Conservation (phyloP, 306 rosid genomes). For the Betula pendula region DNA sequence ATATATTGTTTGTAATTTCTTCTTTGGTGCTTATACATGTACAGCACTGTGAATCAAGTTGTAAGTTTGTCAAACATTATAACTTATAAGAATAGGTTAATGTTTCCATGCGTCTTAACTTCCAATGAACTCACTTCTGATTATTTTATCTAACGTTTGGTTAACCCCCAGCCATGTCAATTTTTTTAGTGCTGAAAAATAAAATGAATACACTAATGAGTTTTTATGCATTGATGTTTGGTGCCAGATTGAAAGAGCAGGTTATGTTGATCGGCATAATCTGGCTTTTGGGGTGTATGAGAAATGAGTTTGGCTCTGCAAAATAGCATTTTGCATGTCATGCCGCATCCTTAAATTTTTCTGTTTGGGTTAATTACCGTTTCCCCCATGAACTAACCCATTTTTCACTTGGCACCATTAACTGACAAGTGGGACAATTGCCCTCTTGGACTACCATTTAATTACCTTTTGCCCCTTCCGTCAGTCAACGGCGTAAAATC, state of each 20-base stretch:
- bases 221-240: not conserved
- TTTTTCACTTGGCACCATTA: too few relatives aligned
- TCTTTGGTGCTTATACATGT: conserved; percentile 28
- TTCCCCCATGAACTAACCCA: too few relatives aligned
- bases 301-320: not conserved
- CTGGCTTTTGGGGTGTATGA: not conserved
- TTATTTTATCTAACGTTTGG: not conserved
- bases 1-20: not conserved
- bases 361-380: too few relatives aligned
- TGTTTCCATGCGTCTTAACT: not conserved
- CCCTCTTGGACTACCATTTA: too few relatives aligned
- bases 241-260: not conserved
- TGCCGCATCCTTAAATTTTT: not conserved
- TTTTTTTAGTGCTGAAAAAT: not conserved
- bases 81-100: not conserved
- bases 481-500: too few relatives aligned
- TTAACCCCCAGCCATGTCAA: not conserved
- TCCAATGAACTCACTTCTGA: not conserved
- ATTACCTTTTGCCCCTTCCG: too few relatives aligned
- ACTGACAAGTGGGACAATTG: too few relatives aligned
- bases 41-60: conserved; percentile 19
- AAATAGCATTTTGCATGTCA: too few relatives aligned
- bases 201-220: not conserved
- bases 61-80: conserved; percentile 12
- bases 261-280: not conserved